Percentiles rank a stretch among this genome's conserved stretches.
Conservation (phyloP, 202 grass and related monocot genomes). For the Zoysia matrella region DNA sequence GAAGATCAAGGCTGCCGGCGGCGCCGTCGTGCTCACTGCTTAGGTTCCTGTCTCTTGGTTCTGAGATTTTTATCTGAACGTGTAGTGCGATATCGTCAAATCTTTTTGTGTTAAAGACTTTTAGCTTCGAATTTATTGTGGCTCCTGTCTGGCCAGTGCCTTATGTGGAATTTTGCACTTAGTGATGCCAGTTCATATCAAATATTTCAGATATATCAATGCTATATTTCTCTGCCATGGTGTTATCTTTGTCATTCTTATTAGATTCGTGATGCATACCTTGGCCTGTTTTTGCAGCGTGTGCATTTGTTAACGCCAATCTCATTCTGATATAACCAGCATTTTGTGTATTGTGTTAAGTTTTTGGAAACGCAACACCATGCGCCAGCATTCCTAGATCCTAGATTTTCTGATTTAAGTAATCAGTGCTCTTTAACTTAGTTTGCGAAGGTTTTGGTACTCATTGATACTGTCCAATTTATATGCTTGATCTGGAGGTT, state of each 20-base stretch:
- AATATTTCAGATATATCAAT: slow-evolving; percentile 17
- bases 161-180: slow-evolving; percentile 43
- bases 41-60: slow-evolving; percentile 55
- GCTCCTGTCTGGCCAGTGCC: neutral
- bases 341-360: too few species aligned
- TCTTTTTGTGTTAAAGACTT: slow-evolving; percentile 49
- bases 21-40: slow-evolving; percentile 79
- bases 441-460: too few species aligned
- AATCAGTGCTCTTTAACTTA: too few species aligned
- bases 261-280: neutral
- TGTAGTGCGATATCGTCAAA: slow-evolving; percentile 27
- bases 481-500: too few species aligned
- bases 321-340: too few species aligned
- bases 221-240: neutral
- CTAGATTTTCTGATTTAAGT: too few species aligned
- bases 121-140: slow-evolving; percentile 27
- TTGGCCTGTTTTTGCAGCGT: too few species aligned
- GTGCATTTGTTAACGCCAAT: too few species aligned
- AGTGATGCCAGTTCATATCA: slow-evolving; percentile 36
- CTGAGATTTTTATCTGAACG: slow-evolving; percentile 53
- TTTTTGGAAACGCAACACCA: too few species aligned
- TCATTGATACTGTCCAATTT: too few species aligned
- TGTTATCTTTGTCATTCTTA: neutral
- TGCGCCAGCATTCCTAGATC: too few species aligned
- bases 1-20: slow-evolving; percentile 95